Evolutionary conservation across 2,329 filamentous ascomycete species (phyloP).

Genomic region (Keithomyces neogunnii): DNA sequence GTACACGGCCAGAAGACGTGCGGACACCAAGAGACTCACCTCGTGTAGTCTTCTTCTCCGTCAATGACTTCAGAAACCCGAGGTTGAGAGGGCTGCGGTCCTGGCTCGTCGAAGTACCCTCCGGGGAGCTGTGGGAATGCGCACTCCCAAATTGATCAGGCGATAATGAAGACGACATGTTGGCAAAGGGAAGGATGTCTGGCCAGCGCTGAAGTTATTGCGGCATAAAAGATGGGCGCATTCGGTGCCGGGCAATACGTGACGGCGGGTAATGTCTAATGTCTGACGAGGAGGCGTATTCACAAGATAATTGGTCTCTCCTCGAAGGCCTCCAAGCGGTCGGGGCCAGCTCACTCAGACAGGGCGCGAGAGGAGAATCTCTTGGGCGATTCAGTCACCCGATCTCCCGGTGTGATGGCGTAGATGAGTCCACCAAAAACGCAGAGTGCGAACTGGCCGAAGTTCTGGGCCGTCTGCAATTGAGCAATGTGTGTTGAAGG

Average conservation of each 20-base stretch:
- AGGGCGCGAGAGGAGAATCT: not conserved
- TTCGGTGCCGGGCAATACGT: not conserved
- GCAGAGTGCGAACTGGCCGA: not conserved
- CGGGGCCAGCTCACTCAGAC: not conserved
- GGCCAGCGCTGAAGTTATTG: too few species aligned
- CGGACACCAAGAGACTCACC: conserved; percentile 35
- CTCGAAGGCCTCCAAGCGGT: not conserved
- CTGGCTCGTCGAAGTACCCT: conserved; percentile 18
- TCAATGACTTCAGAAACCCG: conserved; percentile 57
- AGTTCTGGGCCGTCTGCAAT: not conserved
- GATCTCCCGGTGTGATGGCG: not conserved
- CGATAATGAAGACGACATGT: conserved; percentile 34
- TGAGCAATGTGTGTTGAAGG: too few species aligned
- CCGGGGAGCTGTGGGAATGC: conserved; percentile 17
- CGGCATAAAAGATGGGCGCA: too few species aligned
- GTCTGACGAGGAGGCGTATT: not conserved
- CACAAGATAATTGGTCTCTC: not conserved
- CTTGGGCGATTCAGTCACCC: not conserved
- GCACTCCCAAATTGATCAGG: conserved; percentile 25
- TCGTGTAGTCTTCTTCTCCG: conserved; percentile 70
- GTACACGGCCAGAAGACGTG: not conserved
- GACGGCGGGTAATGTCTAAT: too few species aligned
- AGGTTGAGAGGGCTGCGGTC: conserved; percentile 41
- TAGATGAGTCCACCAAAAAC: not conserved
- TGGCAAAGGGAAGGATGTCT: too few species aligned